Evolutionary conservation across 441 rosid species (phyloP), one percentile per base, ranked within the genome.

Genomic region (Corymbia citriodora): DNA sequence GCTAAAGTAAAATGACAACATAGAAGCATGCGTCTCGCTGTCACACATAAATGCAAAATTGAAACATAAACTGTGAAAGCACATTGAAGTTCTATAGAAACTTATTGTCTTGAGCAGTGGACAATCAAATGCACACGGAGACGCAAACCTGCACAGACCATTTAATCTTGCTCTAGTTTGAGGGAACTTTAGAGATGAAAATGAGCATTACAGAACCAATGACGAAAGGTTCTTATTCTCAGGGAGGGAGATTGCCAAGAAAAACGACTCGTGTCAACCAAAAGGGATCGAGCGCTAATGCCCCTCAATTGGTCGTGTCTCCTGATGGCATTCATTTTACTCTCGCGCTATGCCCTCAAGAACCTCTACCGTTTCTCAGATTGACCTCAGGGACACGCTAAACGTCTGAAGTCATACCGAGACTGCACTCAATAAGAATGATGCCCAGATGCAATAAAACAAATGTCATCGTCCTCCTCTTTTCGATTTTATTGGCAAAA

Each of bases 311-410:
- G 90, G 91, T 65, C 88, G 91, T 59, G 92, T 91, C 68, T 87
- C 86, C 70, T 55, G 21, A 48, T 94, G 59, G 88, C 90, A 65
- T 87, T 89, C 90, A 88, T 93, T 55, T 53, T 92, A 65, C 59
- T 93, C 31, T 33, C 91, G 2, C 93, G 90, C 90, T 94, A 90
- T 91, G 50, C 93, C 89, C 87, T 93, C 21, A 92, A 55, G 93
- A 93, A 92, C 91, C 85, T 93, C 90, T 91, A 93, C 52, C 1
- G 85, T 89, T 13, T 79, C 85, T 40, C 85, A 11, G 15, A 19
- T 72, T 36, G 82, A 74, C 85, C 3, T 74, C n/a, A 40, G 10
- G 85, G 27, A 74, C 29, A 11, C 52, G 85, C 52, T 40, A 12
- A 40, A 40, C 85, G 40, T 40, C 2, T 40, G 85, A 40, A 40